Conservation (phyloP, 1,284 basidiomycete species). For the Ustilago curta region DNA sequence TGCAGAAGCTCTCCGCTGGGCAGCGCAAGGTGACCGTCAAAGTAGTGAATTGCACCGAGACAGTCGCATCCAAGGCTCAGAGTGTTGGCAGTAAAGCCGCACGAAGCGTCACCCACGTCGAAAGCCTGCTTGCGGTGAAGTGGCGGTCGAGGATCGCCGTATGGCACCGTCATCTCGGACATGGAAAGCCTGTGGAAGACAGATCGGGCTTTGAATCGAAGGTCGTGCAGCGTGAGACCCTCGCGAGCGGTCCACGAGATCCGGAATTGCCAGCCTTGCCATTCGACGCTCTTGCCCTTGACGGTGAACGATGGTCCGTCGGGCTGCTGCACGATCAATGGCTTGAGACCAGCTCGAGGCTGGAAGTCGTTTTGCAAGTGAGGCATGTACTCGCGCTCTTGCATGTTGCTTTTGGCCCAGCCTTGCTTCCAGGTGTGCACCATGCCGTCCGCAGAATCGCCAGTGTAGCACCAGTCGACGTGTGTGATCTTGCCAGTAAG, state of each 20-base stretch:
- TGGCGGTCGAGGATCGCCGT: constrained; percentile 67
- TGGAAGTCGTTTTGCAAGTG: constrained; percentile 43
- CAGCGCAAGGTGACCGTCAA: constrained; percentile 68
- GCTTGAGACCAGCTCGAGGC: constrained; percentile 45
- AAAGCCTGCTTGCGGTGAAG: constrained; percentile 70
- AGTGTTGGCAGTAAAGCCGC: constrained; percentile 70
- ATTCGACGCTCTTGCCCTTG: constrained; percentile 45
- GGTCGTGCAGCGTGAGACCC: constrained; percentile 66
- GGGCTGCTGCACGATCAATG: constrained; percentile 53
- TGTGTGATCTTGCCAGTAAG: constrained; percentile 52
- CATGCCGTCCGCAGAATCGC: constrained; percentile 57
- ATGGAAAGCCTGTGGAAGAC: constrained; percentile 71
- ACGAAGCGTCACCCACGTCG: constrained; percentile 72
- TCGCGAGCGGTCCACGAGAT: constrained; percentile 67
- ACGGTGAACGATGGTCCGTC: constrained; percentile 58
- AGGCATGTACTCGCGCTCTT: constrained; percentile 68
- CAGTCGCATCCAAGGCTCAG: constrained; percentile 72
- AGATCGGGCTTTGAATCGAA: constrained; percentile 36
- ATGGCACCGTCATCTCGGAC: constrained; percentile 72
- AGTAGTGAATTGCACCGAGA: constrained; percentile 69
- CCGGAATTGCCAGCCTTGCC: constrained; percentile 59
- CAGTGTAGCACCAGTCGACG: constrained; percentile 64
- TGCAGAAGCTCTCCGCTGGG: constrained; percentile 59
- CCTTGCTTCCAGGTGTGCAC: constrained; percentile 51
- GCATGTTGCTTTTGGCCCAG: constrained; percentile 63